Evolutionary conservation across 331 rosid species (phyloP).

Genomic region (Dryas integrifolia): DNA sequence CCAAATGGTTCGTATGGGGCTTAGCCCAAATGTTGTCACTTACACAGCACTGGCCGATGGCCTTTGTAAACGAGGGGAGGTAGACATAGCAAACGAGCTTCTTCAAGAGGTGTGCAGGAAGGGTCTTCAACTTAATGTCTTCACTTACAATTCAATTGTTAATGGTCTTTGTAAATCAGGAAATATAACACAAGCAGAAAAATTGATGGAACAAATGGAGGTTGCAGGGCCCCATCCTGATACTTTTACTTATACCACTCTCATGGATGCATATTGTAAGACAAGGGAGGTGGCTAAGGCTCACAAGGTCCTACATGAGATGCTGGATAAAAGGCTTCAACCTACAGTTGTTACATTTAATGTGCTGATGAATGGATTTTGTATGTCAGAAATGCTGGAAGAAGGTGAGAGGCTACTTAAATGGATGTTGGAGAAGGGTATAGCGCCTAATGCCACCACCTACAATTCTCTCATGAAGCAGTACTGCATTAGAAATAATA

Average conservation of each 20-base stretch:
- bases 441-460: slow-evolving; percentile 67
- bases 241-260: slow-evolving; percentile 71
- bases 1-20: slow-evolving; percentile 64
- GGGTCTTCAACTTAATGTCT: slow-evolving; percentile 82
- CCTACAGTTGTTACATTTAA: slow-evolving; percentile 87
- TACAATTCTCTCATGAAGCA: slow-evolving; percentile 88
- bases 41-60: slow-evolving; percentile 88
- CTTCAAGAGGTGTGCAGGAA: slow-evolving; percentile 71
- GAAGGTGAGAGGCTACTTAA: slow-evolving; percentile 71
- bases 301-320: slow-evolving; percentile 54
- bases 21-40: slow-evolving; percentile 70
- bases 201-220: slow-evolving; percentile 72
- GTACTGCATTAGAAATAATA: slow-evolving; percentile 71
- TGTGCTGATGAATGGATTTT: slow-evolving; percentile 87
- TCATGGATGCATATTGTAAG: slow-evolving; percentile 82
- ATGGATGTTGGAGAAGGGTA: slow-evolving; percentile 79
- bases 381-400: slow-evolving; percentile 76
- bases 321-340: slow-evolving; percentile 66
- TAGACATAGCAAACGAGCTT: slow-evolving; percentile 85
- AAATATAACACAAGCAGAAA: slow-evolving; percentile 57
- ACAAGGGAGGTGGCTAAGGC: slow-evolving; percentile 69
- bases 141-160: slow-evolving; percentile 66
- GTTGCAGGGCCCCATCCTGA: slow-evolving; percentile 67
- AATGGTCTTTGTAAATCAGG: slow-evolving; percentile 87
- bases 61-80: slow-evolving; percentile 74